Evolutionary conservation across 2,329 filamentous ascomycete genomes (phyloP).

Genomic region (Aspergillus tamarii): DNA sequence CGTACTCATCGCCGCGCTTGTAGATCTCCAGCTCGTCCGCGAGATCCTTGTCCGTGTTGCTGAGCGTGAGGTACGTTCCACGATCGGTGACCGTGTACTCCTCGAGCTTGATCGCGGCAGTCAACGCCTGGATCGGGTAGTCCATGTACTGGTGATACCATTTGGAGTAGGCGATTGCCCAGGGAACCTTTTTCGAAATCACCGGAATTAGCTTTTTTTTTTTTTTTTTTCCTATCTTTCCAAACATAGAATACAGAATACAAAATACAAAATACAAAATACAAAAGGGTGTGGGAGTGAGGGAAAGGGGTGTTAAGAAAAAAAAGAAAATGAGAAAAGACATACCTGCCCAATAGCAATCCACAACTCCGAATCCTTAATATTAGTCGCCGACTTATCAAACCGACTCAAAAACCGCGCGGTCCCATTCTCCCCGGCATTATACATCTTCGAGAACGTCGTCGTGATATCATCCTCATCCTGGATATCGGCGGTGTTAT

Average conservation of each 20-base stretch:
- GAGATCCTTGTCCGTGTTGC: slow-evolving; percentile 26
- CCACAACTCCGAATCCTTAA: slow-evolving; percentile 53
- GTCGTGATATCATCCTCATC: slow-evolving; percentile 32
- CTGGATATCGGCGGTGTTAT: slow-evolving; percentile 41
- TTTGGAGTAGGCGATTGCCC: slow-evolving; percentile 48
- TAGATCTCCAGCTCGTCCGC: slow-evolving; percentile 38
- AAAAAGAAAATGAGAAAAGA: not conserved
- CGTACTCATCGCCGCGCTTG: slow-evolving; percentile 37
- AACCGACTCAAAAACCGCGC: slow-evolving; percentile 50
- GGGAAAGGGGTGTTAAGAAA: not conserved
- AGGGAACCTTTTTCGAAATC: slow-evolving; percentile 38
- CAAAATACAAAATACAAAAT: too few species aligned
- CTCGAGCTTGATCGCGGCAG: slow-evolving; percentile 43
- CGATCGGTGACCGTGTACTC: slow-evolving; percentile 55
- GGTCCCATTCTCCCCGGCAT: slow-evolving; percentile 36
- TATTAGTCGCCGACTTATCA: slow-evolving; percentile 56
- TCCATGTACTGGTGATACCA: slow-evolving; percentile 55
- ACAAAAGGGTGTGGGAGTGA: too few species aligned
- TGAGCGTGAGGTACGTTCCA: slow-evolving; percentile 49
- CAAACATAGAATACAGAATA: too few species aligned
- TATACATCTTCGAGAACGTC: slow-evolving; percentile 42
- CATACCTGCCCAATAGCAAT: slow-evolving; percentile 48
- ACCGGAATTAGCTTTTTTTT: too few species aligned
- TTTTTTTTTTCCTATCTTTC: too few species aligned
- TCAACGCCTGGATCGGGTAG: slow-evolving; percentile 52